These are phyloP conservation scores for Suillus fuscotomentosus DNA, from an alignment of 768 basidiomycete species.

Conservation along the genomic window DNA sequence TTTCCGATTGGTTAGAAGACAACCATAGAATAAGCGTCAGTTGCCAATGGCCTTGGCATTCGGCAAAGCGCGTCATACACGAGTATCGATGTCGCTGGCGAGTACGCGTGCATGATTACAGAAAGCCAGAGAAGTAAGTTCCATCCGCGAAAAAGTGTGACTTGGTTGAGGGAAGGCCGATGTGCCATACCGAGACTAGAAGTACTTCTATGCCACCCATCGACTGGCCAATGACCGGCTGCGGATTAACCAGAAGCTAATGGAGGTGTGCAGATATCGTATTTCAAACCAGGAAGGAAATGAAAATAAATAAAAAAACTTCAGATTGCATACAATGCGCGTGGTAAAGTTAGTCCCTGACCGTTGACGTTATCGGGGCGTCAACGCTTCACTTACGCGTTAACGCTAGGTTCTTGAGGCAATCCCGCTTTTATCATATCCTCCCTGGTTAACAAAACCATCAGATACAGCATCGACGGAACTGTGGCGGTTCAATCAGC, in stretches of 20 bases:
- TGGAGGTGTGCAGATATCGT: too few relatives aligned
- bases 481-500: too few relatives aligned
- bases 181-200: neutral
- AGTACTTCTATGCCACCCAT: neutral
- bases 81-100: neutral
- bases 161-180: neutral
- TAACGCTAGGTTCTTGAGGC: neutral
- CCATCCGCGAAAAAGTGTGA: neutral
- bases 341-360: neutral
- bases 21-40: neutral
- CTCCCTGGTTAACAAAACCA: neutral
- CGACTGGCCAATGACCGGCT: neutral
- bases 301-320: too few relatives aligned
- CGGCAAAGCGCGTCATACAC: neutral
- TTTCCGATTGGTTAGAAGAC: neutral
- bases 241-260: neutral
- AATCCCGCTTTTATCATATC: neutral
- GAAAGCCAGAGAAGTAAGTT: neutral
- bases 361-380: neutral
- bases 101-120: neutral
- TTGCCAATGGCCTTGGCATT: neutral
- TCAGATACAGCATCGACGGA: neutral
- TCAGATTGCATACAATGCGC: too few relatives aligned
- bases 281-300: neutral
- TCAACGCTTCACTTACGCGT: neutral